phyloP scores from a whole-genome alignment of 2,329 filamentous ascomycete genomes.

The Dothiorella sarmentorum region DNA sequence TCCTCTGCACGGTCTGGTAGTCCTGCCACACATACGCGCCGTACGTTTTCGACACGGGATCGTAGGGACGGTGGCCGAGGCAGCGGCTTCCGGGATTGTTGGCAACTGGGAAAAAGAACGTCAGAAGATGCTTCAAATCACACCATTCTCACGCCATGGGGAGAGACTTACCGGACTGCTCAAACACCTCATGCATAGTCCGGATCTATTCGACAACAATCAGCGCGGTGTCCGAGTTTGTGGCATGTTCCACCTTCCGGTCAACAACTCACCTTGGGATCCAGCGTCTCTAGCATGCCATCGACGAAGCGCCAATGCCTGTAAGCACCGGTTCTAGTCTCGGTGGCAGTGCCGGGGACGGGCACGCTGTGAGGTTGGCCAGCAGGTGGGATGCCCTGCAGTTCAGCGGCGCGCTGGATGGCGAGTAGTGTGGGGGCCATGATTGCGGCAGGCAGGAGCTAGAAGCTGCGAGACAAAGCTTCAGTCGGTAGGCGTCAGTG shows the following conservation, averaged over 20 bases:
- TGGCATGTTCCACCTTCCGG: not conserved
- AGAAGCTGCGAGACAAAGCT: not conserved
- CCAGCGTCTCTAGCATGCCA: conserved; percentile 66
- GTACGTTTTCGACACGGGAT: conserved; percentile 68
- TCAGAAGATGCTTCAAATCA: too few species aligned
- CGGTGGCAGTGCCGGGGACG: conserved; percentile 68
- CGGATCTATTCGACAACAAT: conserved; percentile 43
- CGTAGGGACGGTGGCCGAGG: conserved; percentile 77
- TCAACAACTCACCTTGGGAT: conserved; percentile 57
- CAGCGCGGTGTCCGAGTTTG: not conserved
- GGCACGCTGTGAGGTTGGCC: conserved; percentile 76
- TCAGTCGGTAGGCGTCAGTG: not conserved
- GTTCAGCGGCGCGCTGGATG: conserved; percentile 41
- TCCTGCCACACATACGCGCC: conserved; percentile 79
- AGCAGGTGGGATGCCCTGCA: conserved; percentile 63
- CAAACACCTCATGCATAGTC: conserved; percentile 79
- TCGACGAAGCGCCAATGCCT: conserved; percentile 77
- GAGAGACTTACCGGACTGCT: conserved; percentile 51
- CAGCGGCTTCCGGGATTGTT: conserved; percentile 66
- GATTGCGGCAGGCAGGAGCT: not conserved
- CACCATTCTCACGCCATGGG: too few species aligned
- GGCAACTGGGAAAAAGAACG: conserved; percentile 31
- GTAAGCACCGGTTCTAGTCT: conserved; percentile 73
- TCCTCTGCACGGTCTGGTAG: conserved; percentile 73
- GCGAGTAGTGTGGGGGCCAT: conserved; percentile 33